phyloP scores from a whole-genome alignment of 495 filamentous ascomycete species.

The Aspergillus wentii region DNA sequence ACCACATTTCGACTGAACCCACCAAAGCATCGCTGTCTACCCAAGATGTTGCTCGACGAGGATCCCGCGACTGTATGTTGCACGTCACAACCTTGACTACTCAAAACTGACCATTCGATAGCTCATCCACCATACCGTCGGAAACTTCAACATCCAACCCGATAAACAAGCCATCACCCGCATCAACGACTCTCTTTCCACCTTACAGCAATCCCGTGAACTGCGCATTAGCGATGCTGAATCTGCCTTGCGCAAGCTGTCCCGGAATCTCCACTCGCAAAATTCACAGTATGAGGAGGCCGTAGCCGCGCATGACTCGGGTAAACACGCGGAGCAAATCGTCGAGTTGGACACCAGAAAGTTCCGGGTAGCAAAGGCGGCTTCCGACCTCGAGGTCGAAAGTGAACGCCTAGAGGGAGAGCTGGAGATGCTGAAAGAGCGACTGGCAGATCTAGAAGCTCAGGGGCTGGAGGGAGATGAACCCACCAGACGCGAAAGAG shows the following conservation, averaged over 20 bases:
- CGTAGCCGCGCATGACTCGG: slow-evolving; percentile 61
- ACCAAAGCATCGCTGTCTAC: neutral
- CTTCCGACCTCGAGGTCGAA: slow-evolving; percentile 85
- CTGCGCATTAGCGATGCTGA: slow-evolving; percentile 70
- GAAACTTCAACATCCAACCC: slow-evolving; percentile 88
- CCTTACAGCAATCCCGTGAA: slow-evolving; percentile 72
- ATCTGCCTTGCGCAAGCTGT: slow-evolving; percentile 64
- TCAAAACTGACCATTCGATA: slow-evolving; percentile 29
- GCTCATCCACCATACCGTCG: slow-evolving; percentile 86
- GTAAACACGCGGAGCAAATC: slow-evolving; percentile 74
- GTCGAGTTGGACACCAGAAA: slow-evolving; percentile 87
- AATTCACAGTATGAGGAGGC: slow-evolving; percentile 67
- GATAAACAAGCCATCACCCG: slow-evolving; percentile 84
- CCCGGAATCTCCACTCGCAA: slow-evolving; percentile 64
- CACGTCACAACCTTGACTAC: neutral
- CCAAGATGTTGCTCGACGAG: slow-evolving; percentile 93
- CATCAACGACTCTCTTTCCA: slow-evolving; percentile 75
- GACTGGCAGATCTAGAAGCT: slow-evolving; percentile 75
- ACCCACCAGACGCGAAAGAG: slow-evolving; percentile 53
- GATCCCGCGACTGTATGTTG: slow-evolving; percentile 72
- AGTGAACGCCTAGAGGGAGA: slow-evolving; percentile 81
- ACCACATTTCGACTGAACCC: slow-evolving; percentile 3
- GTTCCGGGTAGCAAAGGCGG: slow-evolving; percentile 87
- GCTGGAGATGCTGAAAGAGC: slow-evolving; percentile 66
- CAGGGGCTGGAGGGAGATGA: slow-evolving; percentile 67